Base-by-base conservation (phyloP, 768 basidiomycete species). In the Amanita rubescens region DNA sequence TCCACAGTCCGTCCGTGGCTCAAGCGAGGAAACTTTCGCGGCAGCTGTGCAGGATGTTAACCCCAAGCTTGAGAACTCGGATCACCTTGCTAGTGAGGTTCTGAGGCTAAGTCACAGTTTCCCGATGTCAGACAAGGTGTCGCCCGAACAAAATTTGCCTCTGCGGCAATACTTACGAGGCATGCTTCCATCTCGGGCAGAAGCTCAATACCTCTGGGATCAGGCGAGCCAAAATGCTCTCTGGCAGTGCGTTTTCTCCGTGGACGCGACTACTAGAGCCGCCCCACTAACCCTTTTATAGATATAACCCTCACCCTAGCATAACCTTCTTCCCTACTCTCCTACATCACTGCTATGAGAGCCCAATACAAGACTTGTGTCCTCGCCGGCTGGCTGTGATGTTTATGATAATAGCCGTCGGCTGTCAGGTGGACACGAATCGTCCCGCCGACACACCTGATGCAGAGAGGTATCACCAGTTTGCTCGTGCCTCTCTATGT, bases 391-490 rank as follows among this genome's bases (percentile, higher is more conserved):
- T 87, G 3, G 78, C 82, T 10, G 74, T 87, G 24, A 71, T 86
- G 55, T 76, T 81, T 60, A 83, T 87, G 75, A 81, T 87, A 57
- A 71, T 87, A 54, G 81, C 85, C 24, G 79, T 87, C 34, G 85
- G 84, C 25, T 79, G 78, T 51, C 72, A 82, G 43, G 84, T 86
- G 32, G 84, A 87, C 65, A 70, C 81, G 3, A 68, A 70, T 19
- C 73, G 64, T 34, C 69, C 61, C 58, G 74, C 59, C 45, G 75
- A 70, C 63, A 77, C 74, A 7, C 72, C 78, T 15, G 80, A 81
- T 44, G 78, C 81, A 1, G 80, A 82, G 59, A 74, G 72, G 54
- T 85, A 81, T 52, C 77, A 85, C 57, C 77, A 76, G 24, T 62
- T 80, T 20, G 79, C 79, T 0, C 75, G 81, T n/a, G 82, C 81